phyloP scores from a whole-genome alignment of 768 basidiomycete species.

The Cubamyces sp. region DNA sequence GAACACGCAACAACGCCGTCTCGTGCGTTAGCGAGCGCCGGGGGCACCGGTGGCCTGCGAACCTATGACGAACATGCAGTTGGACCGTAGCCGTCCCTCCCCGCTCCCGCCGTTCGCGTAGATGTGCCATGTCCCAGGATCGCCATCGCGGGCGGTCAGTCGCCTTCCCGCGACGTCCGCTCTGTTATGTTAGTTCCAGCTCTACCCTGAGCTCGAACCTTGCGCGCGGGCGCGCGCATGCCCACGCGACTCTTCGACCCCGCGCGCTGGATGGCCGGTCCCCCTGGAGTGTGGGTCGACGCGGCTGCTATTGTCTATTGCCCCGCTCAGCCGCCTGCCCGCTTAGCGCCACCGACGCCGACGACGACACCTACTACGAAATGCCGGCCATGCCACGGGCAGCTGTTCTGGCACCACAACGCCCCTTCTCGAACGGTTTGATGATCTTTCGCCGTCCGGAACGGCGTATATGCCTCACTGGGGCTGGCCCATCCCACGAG shows the following conservation, averaged over 20 bases:
- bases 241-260: too few relatives aligned
- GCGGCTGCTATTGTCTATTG: too few relatives aligned
- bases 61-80: background rate
- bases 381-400: background rate
- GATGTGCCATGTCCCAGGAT: too few relatives aligned
- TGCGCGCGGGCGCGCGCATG: too few relatives aligned
- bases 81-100: background rate
- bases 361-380: too few relatives aligned
- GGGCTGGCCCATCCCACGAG: background rate
- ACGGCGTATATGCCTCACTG: background rate
- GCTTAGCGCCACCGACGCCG: too few relatives aligned
- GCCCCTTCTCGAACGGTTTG: background rate
- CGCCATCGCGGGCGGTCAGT: background rate
- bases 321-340: too few relatives aligned
- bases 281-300: too few relatives aligned
- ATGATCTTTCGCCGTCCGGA: background rate
- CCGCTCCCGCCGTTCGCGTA: background rate
- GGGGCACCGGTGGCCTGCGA: background rate
- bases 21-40: too few relatives aligned
- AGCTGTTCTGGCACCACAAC: background rate
- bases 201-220: background rate
- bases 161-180: conserved; percentile 3
- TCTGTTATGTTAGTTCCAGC: background rate
- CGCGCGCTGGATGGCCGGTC: too few relatives aligned
- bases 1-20: too few relatives aligned